Conservation (phyloP, 2,329 filamentous ascomycete species). For the Penicillium expansum region DNA sequence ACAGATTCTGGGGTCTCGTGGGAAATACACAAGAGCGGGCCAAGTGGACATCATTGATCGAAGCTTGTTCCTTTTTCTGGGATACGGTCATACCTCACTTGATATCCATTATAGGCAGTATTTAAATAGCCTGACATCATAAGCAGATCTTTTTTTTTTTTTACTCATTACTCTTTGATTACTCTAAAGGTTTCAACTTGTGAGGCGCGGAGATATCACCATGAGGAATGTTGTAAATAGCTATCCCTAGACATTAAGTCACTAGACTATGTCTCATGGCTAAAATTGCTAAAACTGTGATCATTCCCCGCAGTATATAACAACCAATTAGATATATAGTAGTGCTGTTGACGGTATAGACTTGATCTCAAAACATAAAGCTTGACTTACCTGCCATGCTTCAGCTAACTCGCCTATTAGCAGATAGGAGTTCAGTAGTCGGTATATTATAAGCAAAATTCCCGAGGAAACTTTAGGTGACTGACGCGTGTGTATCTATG, state of each 20-base stretch:
- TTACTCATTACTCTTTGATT: neutral
- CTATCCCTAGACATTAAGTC: constrained; percentile 4
- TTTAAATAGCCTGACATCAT: neutral
- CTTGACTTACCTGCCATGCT: neutral
- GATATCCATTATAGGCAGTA: too few relatives aligned
- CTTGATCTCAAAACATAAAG: neutral
- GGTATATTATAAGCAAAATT: neutral
- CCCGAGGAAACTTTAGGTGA: neutral
- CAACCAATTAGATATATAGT: neutral
- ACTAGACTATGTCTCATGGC: neutral
- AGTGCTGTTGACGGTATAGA: neutral
- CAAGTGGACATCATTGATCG: neutral
- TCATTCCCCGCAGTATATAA: neutral
- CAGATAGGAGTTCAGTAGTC: neutral
- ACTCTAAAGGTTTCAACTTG: neutral
- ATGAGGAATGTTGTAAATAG: constrained; percentile 4
- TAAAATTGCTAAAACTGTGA: neutral
- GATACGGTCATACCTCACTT: neutral
- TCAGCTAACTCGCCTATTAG: neutral
- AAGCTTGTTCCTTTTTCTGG: neutral
- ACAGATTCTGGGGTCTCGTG: too few relatives aligned
- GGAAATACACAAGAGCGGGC: neutral
- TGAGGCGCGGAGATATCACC: neutral
- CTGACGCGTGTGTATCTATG: neutral
- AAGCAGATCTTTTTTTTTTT: neutral